Evolutionary conservation across 768 basidiomycete genomes (phyloP), one percentile per base, ranked within the genome.

Genomic region (Kwoniella dejecticola): DNA sequence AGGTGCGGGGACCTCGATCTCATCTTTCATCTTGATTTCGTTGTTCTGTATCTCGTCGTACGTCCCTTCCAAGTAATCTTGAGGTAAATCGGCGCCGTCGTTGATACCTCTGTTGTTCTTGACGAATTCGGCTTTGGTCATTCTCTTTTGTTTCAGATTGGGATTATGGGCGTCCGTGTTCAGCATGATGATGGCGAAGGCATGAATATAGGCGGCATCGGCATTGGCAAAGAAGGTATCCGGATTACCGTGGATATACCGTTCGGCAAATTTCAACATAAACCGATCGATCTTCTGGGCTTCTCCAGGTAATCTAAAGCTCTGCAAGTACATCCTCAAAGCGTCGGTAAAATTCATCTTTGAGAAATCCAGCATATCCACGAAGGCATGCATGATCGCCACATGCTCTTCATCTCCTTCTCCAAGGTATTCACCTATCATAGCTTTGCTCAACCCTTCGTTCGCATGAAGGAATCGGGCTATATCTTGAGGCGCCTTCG

Each of bases 1-100:
- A 3, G 81, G 70, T 3, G 33, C 15, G 7, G 71, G 68, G 21
- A 76, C 59, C 69, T 94, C 93, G 24, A 92, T 81, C 81, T 99
- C 95, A 71, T 98, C 96, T 80, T 97, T 97, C 96, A 99, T 98
- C 72, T 90, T 85, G 69, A 99, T 98, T 78, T 99, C 96, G 70
- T 96, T 93, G 42, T 78, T 82, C 58, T 86, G 85, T 67, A 99
- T 98, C 42, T 97, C 91, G 70, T 98, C 92, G 76, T 85, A 99
- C 64, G 97, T 89, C 21, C 80, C 81, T 4, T 81, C 82, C 42
- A 98, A 77, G 40, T 89, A 82, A 21, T 95, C 90, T 71, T 96
- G 92, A 0, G 92, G 90, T 45, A 99, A 84, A 78, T 94, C 88
- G 38, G 84, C 83, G 60, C 85, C 85, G 71, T 98, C 94, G 71